Evolutionary conservation across 352 stramenopile genomes (phyloP).

Genomic region (Globisporangium paroecandrum): DNA sequence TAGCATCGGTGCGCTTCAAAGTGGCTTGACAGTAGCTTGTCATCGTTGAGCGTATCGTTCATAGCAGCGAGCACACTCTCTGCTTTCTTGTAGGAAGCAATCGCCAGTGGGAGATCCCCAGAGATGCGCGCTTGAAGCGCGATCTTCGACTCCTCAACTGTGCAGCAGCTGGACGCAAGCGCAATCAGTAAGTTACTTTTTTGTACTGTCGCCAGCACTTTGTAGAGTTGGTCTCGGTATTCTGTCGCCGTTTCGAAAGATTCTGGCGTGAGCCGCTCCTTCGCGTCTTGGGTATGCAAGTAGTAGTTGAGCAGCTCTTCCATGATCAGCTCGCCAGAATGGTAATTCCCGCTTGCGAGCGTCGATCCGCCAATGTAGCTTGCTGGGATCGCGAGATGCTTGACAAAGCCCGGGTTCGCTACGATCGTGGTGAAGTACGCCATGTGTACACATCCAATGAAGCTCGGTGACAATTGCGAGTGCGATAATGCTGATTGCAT

Average conservation of each 20-base stretch:
- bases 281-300: constrained; percentile 9
- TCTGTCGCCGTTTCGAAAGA: constrained; percentile 24
- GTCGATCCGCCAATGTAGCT: constrained; percentile 47
- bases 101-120: constrained; percentile 66
- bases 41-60: constrained; percentile 35
- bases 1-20: constrained; percentile 55
- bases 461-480: constrained; percentile 17
- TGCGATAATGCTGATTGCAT: constrained; percentile 11
- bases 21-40: constrained; percentile 22
- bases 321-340: constrained; percentile 58
- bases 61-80: constrained; percentile 42
- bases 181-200: constrained; percentile 66
- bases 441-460: constrained; percentile 36
- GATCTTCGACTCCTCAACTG: constrained; percentile 46
- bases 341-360: constrained; percentile 52
- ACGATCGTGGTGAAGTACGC: constrained; percentile 47
- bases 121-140: constrained; percentile 62
- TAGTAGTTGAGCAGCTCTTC: constrained; percentile 61
- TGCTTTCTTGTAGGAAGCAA: constrained; percentile 70
- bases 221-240: constrained; percentile 72
- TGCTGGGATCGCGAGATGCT: constrained; percentile 34
- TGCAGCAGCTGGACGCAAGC: constrained; percentile 49
- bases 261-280: constrained; percentile 7
- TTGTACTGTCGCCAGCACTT: constrained; percentile 58
- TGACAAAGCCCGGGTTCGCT: constrained; percentile 26